phyloP scores from a whole-genome alignment of 768 basidiomycete species.

The Leccinum subgranulosum region DNA sequence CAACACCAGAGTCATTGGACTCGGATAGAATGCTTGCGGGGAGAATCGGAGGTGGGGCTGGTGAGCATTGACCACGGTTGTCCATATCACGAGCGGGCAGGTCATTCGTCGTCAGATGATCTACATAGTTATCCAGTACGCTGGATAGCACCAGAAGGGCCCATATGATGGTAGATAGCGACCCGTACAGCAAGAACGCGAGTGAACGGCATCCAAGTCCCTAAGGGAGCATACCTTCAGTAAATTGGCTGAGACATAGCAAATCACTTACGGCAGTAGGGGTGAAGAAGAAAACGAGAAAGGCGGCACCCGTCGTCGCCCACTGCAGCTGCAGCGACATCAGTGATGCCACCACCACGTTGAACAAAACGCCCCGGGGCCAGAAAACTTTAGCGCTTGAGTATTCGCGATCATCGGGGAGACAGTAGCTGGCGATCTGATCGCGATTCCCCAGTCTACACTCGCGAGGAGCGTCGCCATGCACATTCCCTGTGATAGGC shows the following conservation, averaged over 20 bases:
- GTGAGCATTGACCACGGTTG: too few relatives aligned
- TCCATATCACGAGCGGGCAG: too few relatives aligned
- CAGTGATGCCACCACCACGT: neutral
- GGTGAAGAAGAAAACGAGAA: conserved; percentile 24
- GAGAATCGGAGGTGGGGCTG: neutral
- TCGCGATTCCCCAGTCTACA: neutral
- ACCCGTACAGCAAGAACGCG: neutral
- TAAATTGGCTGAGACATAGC: neutral
- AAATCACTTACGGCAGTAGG: conserved; percentile 21
- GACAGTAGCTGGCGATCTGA: conserved; percentile 18
- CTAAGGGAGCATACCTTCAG: neutral
- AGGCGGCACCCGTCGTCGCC: conserved; percentile 27
- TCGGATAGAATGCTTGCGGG: too few relatives aligned
- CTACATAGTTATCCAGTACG: neutral
- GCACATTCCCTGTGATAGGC: neutral
- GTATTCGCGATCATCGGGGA: neutral
- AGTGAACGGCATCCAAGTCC: conserved; percentile 31
- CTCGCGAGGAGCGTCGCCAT: neutral
- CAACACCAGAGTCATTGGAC: neutral
- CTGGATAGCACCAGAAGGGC: conserved; percentile 26
- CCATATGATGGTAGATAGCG: conserved; percentile 26
- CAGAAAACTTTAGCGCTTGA: conserved; percentile 1
- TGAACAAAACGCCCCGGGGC: conserved; percentile 17
- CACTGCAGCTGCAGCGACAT: conserved; percentile 21
- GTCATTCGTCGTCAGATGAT: neutral